These are phyloP conservation scores for Aspergillus haitiensis DNA, from an alignment of 495 filamentous ascomycete species.

Conservation along the genomic window DNA sequence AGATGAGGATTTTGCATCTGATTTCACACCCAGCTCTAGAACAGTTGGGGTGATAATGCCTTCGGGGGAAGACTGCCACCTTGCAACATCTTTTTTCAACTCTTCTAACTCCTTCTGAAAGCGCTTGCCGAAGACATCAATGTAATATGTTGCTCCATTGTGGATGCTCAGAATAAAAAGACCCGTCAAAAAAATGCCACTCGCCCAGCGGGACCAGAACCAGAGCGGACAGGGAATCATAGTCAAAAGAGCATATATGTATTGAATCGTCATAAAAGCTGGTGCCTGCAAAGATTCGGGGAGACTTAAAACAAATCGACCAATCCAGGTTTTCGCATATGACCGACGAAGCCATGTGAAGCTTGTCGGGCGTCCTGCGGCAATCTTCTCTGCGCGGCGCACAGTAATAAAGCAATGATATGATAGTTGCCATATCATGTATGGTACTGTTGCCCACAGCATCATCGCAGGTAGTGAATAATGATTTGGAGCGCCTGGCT, in stretches of 20 bases:
- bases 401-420: constrained; percentile 96
- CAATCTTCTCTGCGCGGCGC: constrained; percentile 88
- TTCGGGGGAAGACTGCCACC: constrained; percentile 69
- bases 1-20: constrained; percentile 9
- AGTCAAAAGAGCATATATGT: constrained; percentile 81
- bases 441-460: constrained; percentile 88
- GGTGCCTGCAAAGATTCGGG: constrained; percentile 76
- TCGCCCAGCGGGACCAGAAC: constrained; percentile 88
- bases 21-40: constrained; percentile 23
- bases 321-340: constrained; percentile 85
- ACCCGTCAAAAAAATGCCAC: constrained; percentile 68
- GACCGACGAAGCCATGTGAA: constrained; percentile 96
- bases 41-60: constrained; percentile 35
- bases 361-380: constrained; percentile 89
- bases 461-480: constrained; percentile 86
- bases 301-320: constrained; percentile 75
- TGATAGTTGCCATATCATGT: constrained; percentile 83
- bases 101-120: constrained; percentile 96
- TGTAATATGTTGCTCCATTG: constrained; percentile 96
- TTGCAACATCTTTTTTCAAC: constrained; percentile 83
- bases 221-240: constrained; percentile 94
- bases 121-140: constrained; percentile 92
- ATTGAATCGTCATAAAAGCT: constrained; percentile 96
- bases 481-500: constrained; percentile 66
- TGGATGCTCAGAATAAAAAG: constrained; percentile 91